Evolutionary conservation across 441 rosid genomes (phyloP).

Genomic region (Pelargonium cotyledonis): DNA sequence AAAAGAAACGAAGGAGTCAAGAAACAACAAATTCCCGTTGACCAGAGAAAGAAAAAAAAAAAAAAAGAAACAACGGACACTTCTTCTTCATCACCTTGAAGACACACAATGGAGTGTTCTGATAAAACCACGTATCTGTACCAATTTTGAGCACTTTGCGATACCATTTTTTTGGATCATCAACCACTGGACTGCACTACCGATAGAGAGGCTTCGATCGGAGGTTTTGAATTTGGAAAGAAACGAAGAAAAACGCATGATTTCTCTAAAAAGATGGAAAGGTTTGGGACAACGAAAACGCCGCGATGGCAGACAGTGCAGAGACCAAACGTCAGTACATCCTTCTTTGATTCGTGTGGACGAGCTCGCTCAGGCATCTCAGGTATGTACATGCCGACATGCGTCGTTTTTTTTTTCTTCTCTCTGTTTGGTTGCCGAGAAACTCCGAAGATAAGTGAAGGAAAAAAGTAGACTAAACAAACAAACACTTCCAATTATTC

Average conservation of each 20-base stretch:
- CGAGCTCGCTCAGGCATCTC: conserved; percentile 71
- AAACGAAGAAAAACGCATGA: not conserved
- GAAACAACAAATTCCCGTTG: conserved; percentile 13
- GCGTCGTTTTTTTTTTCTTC: not conserved
- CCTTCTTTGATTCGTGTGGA: conserved; percentile 23
- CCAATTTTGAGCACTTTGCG: not conserved
- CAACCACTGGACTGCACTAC: not conserved
- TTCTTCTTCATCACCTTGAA: conserved; percentile 1
- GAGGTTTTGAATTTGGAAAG: not conserved
- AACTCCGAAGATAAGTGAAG: not conserved
- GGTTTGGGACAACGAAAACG: conserved; percentile 45
- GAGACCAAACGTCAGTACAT: conserved; percentile 26
- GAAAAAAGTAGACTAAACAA: not conserved
- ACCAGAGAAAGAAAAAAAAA: not conserved
- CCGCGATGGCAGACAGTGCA: conserved; percentile 38
- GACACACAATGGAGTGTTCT: not conserved
- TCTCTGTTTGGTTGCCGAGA: conserved; percentile 5
- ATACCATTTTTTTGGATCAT: not conserved
- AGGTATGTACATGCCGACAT: conserved; percentile 30
- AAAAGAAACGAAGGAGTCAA: conserved; percentile 15
- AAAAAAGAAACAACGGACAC: not conserved
- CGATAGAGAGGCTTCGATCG: not conserved
- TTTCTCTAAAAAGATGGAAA: conserved; percentile 59
- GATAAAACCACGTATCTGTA: not conserved
- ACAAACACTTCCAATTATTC: not conserved